phyloP scores from a whole-genome alignment of 345 rosid species.

The Zanthoxylum bungeanum region DNA sequence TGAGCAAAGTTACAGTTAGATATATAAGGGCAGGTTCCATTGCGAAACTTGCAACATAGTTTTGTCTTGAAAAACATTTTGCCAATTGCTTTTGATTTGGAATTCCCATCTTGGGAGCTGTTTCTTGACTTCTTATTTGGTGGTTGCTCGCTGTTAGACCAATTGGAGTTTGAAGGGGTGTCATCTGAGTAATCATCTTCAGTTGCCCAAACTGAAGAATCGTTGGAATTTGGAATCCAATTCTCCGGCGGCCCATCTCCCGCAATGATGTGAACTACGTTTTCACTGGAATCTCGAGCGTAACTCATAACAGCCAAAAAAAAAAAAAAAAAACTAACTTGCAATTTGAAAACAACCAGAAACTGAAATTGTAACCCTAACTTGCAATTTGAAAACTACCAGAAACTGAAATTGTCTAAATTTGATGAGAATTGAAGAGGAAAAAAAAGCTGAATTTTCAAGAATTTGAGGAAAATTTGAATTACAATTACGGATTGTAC shows the following conservation, averaged over 20 bases:
- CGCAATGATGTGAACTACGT: slow-evolving; percentile 61
- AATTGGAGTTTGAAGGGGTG: slow-evolving; percentile 34
- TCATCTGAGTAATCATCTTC: slow-evolving; percentile 81
- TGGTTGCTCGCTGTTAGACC: slow-evolving; percentile 47
- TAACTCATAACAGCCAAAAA: slow-evolving; percentile 55
- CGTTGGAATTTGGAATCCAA: slow-evolving; percentile 61
- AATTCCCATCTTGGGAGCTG: slow-evolving; percentile 42
- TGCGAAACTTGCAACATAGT: slow-evolving; percentile 71
- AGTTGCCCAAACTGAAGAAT: slow-evolving; percentile 74
- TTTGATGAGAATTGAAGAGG: too few relatives aligned
- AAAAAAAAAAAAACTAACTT: slow-evolving; percentile 42
- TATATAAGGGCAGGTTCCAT: slow-evolving; percentile 71
- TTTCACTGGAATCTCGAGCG: slow-evolving; percentile 44
- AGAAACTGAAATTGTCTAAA: slow-evolving; percentile 5
- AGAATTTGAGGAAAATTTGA: slow-evolving; percentile 28
- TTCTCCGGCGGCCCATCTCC: slow-evolving; percentile 43
- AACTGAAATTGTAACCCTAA: slow-evolving; percentile 16
- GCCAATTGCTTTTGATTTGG: slow-evolving; percentile 62
- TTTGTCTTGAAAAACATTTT: slow-evolving; percentile 85
- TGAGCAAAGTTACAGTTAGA: slow-evolving; percentile 87
- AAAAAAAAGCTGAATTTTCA: too few relatives aligned
- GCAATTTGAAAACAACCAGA: not conserved
- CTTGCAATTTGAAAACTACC: slow-evolving; percentile 7
- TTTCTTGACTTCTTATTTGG: slow-evolving; percentile 59
- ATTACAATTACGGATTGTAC: not conserved